Base-by-base conservation (phyloP, 139 green algal genomes). In the Tetradesmus obliquus region DNA sequence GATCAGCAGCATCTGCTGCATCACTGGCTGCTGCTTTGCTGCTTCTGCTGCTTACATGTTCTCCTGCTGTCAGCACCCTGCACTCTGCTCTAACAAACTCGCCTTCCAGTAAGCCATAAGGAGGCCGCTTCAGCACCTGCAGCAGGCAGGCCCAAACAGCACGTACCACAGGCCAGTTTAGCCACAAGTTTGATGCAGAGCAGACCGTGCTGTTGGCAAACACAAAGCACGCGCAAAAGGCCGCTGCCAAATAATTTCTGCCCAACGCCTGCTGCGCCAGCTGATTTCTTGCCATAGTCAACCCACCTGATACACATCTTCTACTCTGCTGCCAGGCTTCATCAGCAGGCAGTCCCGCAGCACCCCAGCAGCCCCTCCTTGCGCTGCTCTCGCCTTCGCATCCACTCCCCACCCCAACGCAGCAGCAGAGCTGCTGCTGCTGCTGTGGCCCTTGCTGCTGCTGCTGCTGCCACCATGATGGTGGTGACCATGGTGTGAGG, bases 31-130 rank as follows among this genome's bases (percentile, higher is more conserved):
- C 88, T 19, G 84, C 82, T 6, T 90, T 69, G 3, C 60, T n/a
- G 88, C 88, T 55, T 76, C 76, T 22, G 84, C 88, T 74, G 84
- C 92, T 88, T 83, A 54, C 53, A 55, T 53, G 51, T 22, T 32
- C 19, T 74, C 55, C 82, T 13, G 74, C 87, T 20, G 53, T 20
- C 24, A 95, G 79, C 15, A 93, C 91, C 66, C 91, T 84, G 84
- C 82, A 91, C 87, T 96, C 94, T n/a, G 94, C 94, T 1, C 94
- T 82, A 8, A 96, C 91, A 86, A 94, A 96, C 20, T 96, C 94
- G 5, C 94, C 94, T 24, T 94, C 93, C 32, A 96, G 82, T 83
- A 96, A 86, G 24, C 89, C 79, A 71, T 91, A 94, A 1, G 94
- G 94, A 22, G 94, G 93, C 51, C 89, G 74, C 88, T 94, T 93